Evolutionary conservation across 177 flowering plant genomes (phyloP), one percentile per base, ranked within the genome.

Genomic region (Vitis hybrid): DNA sequence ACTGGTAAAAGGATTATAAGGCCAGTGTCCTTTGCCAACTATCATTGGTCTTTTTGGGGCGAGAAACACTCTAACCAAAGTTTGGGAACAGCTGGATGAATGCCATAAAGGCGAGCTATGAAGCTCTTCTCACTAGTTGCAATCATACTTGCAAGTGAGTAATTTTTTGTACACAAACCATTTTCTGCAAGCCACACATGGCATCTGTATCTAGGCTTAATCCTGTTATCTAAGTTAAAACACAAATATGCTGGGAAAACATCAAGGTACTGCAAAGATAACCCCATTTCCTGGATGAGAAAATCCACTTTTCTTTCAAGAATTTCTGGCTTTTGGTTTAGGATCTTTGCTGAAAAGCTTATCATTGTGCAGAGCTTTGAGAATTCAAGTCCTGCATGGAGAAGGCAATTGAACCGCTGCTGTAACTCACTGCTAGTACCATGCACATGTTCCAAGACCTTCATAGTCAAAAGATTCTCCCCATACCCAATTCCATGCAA

Each of bases 31-130:
- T 6, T 34, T 34, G 45, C 7, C 45, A 34, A 34, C 6, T 34
- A 34, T 4, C 45, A 34, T 34, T 34, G 7, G 45, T 34, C 45
- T 4, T 34, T 34, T 34, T 6, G 45, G 45, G 7, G 45, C 1
- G 73, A 70, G 61, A 81, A 84, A 63, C 65, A 32, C 78, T 88
- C 91, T 54, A 79, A 64, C 86, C 87, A 91, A 3, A 68, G 84
- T 60, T 89, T 88, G 14, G 84, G 89, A 69, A 82, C 86, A 70
- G 85, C 87, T 0, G 89, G 91, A 32, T 89, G 91, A 60, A 89
- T 81, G 17, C 54, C 57, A 26, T 61, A 70, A 51, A 87, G 73
- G 65, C 79, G 86, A 65, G 72, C 75, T 21, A 91, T 54, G 64
- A 87, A 91, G 6, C 17, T 74, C 68, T 84, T 88, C 68, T 89